These are phyloP conservation scores for Phyllosticta citribraziliensis DNA, from an alignment of 2,329 filamentous ascomycete species.

Conservation along the genomic window DNA sequence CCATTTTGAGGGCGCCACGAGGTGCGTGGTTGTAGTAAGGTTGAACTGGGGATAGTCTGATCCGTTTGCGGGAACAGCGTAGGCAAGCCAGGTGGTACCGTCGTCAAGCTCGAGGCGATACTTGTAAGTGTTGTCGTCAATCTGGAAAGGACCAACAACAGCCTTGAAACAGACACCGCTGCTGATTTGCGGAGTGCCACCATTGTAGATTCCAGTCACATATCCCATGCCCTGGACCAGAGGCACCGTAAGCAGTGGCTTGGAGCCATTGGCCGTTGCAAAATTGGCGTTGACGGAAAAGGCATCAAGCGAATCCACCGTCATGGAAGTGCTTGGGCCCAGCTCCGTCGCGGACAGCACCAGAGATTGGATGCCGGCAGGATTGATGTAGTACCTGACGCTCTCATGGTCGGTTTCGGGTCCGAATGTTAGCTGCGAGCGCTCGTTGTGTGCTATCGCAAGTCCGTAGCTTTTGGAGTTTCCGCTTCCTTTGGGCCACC, in stretches of 20 bases:
- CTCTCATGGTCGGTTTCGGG: constrained; percentile 43
- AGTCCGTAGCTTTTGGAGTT: constrained; percentile 65
- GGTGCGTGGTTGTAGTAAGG: constrained; percentile 54
- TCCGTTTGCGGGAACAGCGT: constrained; percentile 53
- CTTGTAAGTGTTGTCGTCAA: constrained; percentile 54
- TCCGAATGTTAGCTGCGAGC: constrained; percentile 49
- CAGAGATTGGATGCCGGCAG: constrained; percentile 72
- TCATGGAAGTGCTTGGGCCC: constrained; percentile 47
- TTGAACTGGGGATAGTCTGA: constrained; percentile 55
- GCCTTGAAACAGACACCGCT: constrained; percentile 67
- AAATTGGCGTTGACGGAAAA: constrained; percentile 62
- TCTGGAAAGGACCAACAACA: constrained; percentile 29
- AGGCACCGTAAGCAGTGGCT: constrained; percentile 62
- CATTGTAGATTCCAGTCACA: constrained; percentile 67
- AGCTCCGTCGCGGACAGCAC: constrained; percentile 74
- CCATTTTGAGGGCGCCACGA: constrained; percentile 41
- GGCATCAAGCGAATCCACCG: constrained; percentile 41
- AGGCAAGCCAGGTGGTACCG: constrained; percentile 64
- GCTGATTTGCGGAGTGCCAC: constrained; percentile 60
- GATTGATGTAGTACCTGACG: constrained; percentile 67
- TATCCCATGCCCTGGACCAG: constrained; percentile 86
- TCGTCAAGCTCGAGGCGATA: constrained; percentile 67
- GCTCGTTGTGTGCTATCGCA: constrained; percentile 64
- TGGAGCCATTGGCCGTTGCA: constrained; percentile 41
- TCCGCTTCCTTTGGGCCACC: constrained; percentile 35